These are phyloP conservation scores for Rhododendron ovatum DNA, from an alignment of 148 eudicot species.

Conservation along the genomic window DNA sequence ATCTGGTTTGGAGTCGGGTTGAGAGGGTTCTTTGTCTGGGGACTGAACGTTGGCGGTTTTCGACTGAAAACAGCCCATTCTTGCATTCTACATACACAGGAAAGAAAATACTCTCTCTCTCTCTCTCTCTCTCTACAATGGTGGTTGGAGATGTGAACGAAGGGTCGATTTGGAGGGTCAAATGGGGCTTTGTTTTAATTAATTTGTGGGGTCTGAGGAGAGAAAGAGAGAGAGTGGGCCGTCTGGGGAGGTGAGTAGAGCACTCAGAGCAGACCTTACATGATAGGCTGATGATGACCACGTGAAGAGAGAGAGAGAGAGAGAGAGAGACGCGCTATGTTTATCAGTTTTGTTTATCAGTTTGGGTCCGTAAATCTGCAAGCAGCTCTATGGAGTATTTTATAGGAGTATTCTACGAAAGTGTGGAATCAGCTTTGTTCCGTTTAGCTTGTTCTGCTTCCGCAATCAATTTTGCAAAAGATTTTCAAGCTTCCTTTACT, in stretches of 20 bases:
- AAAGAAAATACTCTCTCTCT: not conserved
- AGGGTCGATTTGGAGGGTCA: not conserved
- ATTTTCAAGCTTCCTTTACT: no score
- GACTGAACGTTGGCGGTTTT: constrained; percentile 53
- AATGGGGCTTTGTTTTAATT: not conserved
- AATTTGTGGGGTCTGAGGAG: not conserved
- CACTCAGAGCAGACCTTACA: constrained; percentile 4
- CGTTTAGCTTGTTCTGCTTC: no score
- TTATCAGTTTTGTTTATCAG: not conserved
- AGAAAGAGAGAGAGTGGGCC: not conserved
- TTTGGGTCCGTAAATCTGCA: not conserved
- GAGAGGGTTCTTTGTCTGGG: constrained; percentile 37
- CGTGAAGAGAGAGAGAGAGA: not conserved
- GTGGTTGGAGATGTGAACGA: not conserved
- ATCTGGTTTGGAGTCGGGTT: constrained; percentile 44
- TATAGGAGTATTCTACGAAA: no score
- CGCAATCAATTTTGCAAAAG: no score
- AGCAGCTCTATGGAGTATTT: no score
- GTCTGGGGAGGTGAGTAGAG: not conserved
- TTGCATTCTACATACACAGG: constrained; percentile 23
- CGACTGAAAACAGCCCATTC: constrained; percentile 66
- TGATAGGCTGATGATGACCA: not conserved
- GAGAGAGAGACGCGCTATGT: not conserved
- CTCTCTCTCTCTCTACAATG: not conserved
- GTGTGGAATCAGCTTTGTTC: no score